Evolutionary conservation across 2,329 filamentous ascomycete genomes (phyloP).

Genomic region (Paracorniculantispora psalliotae): DNA sequence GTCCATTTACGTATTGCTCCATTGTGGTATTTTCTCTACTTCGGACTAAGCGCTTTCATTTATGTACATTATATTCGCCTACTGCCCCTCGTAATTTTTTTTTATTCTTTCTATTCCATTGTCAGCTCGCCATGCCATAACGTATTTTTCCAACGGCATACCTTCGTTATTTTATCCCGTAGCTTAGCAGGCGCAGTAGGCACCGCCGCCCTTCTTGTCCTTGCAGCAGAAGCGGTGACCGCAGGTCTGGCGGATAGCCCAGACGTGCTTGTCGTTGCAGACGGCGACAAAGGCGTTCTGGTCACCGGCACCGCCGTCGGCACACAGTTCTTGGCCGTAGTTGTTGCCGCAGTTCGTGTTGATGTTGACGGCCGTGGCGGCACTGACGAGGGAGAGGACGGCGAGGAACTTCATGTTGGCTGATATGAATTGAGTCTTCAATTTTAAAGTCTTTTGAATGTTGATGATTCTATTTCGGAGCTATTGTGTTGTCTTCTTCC

Average conservation of each 20-base stretch:
- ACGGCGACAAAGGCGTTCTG: constrained; percentile 1
- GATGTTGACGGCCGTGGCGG: background rate
- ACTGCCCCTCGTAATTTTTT: no score
- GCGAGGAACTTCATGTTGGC: constrained; percentile 6
- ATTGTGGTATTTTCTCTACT: no score
- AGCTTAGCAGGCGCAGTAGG: constrained; percentile 4
- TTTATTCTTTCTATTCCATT: no score
- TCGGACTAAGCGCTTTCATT: no score
- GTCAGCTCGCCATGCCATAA: no score
- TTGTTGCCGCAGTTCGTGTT: constrained; percentile 5
- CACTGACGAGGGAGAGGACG: background rate
- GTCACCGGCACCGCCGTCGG: constrained; percentile 5
- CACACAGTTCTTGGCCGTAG: constrained; percentile 7
- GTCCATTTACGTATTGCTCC: no score
- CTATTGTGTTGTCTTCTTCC: no score
- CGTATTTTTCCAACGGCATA: no score
- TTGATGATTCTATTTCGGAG: no score
- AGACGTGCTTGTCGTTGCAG: constrained; percentile 11
- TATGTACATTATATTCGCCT: no score
- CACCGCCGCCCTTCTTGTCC: background rate
- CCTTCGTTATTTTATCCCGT: background rate
- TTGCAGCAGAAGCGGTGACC: constrained; percentile 10
- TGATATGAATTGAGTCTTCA: no score
- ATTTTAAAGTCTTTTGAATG: no score
- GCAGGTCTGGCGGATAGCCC: constrained; percentile 8